Evolutionary conservation across 441 rosid species (phyloP), one percentile per base, ranked within the genome.

Genomic region (Lepidium campestre): DNA sequence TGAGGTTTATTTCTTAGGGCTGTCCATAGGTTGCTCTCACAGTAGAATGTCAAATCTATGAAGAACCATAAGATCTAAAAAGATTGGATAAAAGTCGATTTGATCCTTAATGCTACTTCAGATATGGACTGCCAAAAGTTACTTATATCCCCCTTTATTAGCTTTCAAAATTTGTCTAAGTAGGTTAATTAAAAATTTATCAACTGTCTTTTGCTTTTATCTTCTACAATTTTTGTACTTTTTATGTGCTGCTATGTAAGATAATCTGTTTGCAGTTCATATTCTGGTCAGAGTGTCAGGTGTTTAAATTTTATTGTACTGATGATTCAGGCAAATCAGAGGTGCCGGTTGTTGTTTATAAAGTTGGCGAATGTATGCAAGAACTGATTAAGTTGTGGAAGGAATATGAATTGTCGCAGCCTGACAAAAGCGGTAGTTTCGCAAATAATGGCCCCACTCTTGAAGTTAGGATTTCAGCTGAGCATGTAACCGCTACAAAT

Each of bases 291-390:
- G 46, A 46, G 34, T 15, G 8, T 50, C 34, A 39, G 35, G 47
- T 39, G 39, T 40, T 55, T 62, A 60, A 56, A 48, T 62, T 48
- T 68, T 7, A 65, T 62, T 55, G 7, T 75, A 65, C 72, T 85
- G 78, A 57, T 79, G 73, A 50, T 84, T 67, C 87, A 95, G 97
- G 97, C 34, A 92, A 95, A 81, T 56, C 90, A 23, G 98, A 95
- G 85, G 79, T 89, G 66, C 78, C 88, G 35, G 77, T 83, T 63
- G 90, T 92, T 75, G 85, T 89, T 70, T 95, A 92, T 77, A 95
- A 92, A 86, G 98, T 89, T 75, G 97, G 99, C 35, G 97, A 90
- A 83, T 95, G 98, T 80, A 87, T 92, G 98, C 98, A 87, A 90
- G 98, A 95, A 68, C 79, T 95, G 76, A 78, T 95, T 76, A 92